Conservation (phyloP, 306 rosid genomes). For the Malus asiatica region DNA sequence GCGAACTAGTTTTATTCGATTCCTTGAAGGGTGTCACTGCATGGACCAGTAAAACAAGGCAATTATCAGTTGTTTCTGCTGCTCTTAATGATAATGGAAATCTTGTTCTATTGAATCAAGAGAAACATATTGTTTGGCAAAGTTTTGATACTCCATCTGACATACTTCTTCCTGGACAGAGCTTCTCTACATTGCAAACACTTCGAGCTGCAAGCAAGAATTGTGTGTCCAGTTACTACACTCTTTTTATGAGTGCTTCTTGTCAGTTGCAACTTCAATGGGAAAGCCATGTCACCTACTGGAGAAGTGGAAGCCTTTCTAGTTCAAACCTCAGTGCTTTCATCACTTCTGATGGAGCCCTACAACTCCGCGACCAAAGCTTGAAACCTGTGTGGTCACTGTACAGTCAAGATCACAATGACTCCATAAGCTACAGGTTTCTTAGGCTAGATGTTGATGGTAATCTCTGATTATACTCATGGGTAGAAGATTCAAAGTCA, state of each 20-base stretch:
- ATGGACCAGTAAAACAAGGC: conserved; percentile 54
- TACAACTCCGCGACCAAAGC: conserved; percentile 45
- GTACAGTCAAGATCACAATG: conserved; percentile 73
- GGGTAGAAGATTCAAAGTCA: conserved; percentile 42
- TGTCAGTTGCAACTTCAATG: conserved; percentile 62
- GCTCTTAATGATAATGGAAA: conserved; percentile 59
- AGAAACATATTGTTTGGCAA: conserved; percentile 51
- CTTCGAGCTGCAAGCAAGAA: conserved; percentile 58
- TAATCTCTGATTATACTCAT: conserved; percentile 68
- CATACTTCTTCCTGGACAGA: conserved; percentile 78
- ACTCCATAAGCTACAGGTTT: conserved; percentile 42
- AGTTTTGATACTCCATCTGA: conserved; percentile 68
- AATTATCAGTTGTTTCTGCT: conserved; percentile 43
- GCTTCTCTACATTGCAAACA: conserved; percentile 26
- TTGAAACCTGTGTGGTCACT: conserved; percentile 55
- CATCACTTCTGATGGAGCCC: conserved; percentile 48
- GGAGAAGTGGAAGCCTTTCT: conserved; percentile 49
- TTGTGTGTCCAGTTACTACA: conserved; percentile 51
- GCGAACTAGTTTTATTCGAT: conserved; percentile 60
- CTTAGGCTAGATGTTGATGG: conserved; percentile 79
- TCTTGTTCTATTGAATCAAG: conserved; percentile 49
- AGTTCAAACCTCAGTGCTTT: conserved; percentile 48
- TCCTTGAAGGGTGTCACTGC: conserved; percentile 20
- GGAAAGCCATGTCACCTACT: conserved; percentile 56
- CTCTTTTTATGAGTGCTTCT: conserved; percentile 52